phyloP scores from a whole-genome alignment of 2,329 filamentous ascomycete species.

The Fusarium vanettenii region DNA sequence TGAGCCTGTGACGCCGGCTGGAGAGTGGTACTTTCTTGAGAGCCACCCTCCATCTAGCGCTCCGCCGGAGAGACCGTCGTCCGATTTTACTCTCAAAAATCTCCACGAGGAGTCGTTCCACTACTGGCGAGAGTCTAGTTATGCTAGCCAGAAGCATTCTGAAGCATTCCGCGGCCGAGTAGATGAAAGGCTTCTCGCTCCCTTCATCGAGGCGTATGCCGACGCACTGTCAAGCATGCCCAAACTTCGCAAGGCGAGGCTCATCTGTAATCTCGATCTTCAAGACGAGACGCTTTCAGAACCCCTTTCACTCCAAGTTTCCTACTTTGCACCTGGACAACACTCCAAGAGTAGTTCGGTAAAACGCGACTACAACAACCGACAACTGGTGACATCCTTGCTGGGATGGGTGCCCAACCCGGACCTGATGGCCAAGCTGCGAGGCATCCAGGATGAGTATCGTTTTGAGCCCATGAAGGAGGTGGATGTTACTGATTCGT shows the following conservation, averaged over 20 bases:
- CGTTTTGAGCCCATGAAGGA: neutral
- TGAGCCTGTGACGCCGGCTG: slow-evolving; percentile 1
- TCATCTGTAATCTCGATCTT: slow-evolving; percentile 1
- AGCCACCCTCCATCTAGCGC: neutral
- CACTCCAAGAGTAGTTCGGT: neutral
- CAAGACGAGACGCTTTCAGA: neutral
- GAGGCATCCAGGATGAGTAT: slow-evolving; percentile 6
- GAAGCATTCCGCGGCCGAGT: neutral
- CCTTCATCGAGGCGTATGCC: slow-evolving; percentile 1
- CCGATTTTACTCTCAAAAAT: neutral
- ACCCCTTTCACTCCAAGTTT: neutral
- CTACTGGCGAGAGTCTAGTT: neutral
- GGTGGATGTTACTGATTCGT: neutral
- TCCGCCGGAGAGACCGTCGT: neutral
- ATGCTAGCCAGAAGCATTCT: neutral
- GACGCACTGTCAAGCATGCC: slow-evolving; percentile 12
- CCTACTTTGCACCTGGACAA: slow-evolving; percentile 3
- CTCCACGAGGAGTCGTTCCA: slow-evolving; percentile 5
- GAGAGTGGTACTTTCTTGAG: slow-evolving; percentile 5
- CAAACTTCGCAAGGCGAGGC: neutral
- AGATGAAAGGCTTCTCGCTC: neutral
- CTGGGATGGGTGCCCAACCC: slow-evolving; percentile 6
- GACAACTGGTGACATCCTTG: slow-evolving; percentile 4
- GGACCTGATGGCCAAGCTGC: slow-evolving; percentile 3
- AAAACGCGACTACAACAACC: neutral